These are phyloP conservation scores for Sporothrix protearum DNA, from an alignment of 2,329 filamentous ascomycete species.

Conservation along the genomic window DNA sequence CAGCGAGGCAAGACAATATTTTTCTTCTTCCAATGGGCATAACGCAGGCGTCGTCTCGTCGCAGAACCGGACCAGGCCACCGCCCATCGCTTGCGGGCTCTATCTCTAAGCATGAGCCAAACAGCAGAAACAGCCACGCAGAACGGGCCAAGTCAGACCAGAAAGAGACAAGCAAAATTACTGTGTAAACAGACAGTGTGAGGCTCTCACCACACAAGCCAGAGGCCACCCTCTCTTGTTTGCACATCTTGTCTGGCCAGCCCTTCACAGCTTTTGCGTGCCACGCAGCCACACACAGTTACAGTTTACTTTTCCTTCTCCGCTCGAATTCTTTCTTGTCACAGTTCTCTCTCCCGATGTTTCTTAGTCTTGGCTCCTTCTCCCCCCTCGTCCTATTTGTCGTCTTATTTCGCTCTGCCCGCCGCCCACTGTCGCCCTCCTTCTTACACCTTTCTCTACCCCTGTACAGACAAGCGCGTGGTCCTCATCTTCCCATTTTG, in stretches of 20 bases:
- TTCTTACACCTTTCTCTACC: not conserved
- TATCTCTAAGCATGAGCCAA: not conserved
- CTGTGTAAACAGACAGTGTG: not conserved
- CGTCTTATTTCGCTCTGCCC: not conserved
- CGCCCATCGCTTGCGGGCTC: not conserved
- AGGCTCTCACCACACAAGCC: not conserved
- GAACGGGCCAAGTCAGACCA: not conserved
- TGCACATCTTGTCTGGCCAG: not conserved
- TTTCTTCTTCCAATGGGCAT: constrained; percentile 4
- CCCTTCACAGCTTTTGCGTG: not conserved
- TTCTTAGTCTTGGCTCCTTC: not conserved
- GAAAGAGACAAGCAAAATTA: not conserved
- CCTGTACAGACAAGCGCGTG: not conserved
- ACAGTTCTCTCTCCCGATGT: not conserved
- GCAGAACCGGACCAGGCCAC: not conserved
- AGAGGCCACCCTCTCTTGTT: not conserved
- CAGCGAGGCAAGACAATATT: not conserved
- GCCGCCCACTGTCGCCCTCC: not conserved
- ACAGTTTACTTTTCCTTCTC: not conserved
- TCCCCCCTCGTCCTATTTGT: not conserved
- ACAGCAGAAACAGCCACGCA: not conserved
- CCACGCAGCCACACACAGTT: not conserved
- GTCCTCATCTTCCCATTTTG: not conserved
- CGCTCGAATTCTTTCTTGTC: not conserved
- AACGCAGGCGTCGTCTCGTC: not conserved